Conservation (phyloP, 2,329 filamentous ascomycete species). For the Hypoxylon rubiginosum region DNA sequence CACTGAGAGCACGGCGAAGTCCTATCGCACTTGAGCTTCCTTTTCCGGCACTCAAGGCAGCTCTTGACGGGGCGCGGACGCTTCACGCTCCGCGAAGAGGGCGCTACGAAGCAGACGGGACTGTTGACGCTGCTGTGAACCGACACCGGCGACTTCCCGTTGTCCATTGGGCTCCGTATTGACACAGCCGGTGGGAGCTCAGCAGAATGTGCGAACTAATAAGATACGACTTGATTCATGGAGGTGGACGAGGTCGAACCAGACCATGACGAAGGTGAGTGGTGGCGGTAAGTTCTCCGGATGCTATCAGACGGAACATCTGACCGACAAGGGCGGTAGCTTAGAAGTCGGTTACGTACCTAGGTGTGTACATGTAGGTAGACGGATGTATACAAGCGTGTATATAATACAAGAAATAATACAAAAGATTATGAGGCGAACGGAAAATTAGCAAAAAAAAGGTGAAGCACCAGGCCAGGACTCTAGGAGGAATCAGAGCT, state of each 20-base stretch:
- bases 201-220: conserved; percentile 17
- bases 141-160: conserved; percentile 37
- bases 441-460: background rate
- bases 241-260: conserved; percentile 30
- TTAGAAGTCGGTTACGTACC: conserved; percentile 3
- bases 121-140: conserved; percentile 34
- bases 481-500: conserved; percentile 30
- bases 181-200: conserved; percentile 8
- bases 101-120: conserved; percentile 35
- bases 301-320: conserved; percentile 31
- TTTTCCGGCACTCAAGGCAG: conserved; percentile 53
- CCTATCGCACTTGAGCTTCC: conserved; percentile 71
- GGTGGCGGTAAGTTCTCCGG: conserved; percentile 8
- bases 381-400: conserved; percentile 11
- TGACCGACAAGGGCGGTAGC: conserved; percentile 19
- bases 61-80: conserved; percentile 50
- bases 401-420: conserved; percentile 5
- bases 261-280: conserved; percentile 28
- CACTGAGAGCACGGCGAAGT: conserved; percentile 70
- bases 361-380: no score
- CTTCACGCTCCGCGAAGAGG: conserved; percentile 46
- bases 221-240: conserved; percentile 30
- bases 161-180: conserved; percentile 37
- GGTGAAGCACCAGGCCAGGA: background rate
- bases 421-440: conserved; percentile 16